Percentiles rank a stretch among this genome's conserved stretches.
Evolutionary conservation across 768 basidiomycete species (phyloP).

Genomic region (Ephemerocybe angulata): DNA sequence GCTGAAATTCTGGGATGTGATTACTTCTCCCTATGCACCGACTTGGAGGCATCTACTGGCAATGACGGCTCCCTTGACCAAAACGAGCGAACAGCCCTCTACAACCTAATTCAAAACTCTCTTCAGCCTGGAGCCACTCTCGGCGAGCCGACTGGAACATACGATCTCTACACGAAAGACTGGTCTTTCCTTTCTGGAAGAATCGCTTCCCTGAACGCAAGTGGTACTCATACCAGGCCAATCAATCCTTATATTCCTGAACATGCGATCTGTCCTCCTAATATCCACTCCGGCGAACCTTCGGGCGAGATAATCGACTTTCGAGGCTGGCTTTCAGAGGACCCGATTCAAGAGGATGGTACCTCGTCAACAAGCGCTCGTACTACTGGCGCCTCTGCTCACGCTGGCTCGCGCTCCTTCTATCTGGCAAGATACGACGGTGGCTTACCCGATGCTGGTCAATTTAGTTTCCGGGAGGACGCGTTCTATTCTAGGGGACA

Average conservation of each 20-base stretch:
- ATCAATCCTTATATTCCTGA: background rate
- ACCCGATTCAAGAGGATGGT: slow-evolving; percentile 13
- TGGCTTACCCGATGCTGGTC: background rate
- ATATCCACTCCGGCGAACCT: background rate
- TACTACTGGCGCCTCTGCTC: background rate
- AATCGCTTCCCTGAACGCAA: background rate
- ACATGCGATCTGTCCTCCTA: background rate
- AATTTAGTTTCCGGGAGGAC: background rate
- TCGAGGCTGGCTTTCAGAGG: slow-evolving; percentile 29
- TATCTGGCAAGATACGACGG: background rate
- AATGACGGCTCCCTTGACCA: slow-evolving; percentile 32
- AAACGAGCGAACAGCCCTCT: slow-evolving; percentile 48
- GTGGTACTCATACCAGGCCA: background rate
- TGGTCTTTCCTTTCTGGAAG: slow-evolving; percentile 34
- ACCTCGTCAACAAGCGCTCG: background rate
- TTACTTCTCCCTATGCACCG: slow-evolving; percentile 8
- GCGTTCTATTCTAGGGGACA: background rate
- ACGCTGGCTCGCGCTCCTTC: background rate
- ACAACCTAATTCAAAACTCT: slow-evolving; percentile 46
- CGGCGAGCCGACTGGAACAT: slow-evolving; percentile 50
- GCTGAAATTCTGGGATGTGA: slow-evolving; percentile 12
- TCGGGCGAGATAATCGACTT: slow-evolving; percentile 26
- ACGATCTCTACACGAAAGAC: slow-evolving; percentile 49
- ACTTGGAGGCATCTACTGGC: slow-evolving; percentile 13
- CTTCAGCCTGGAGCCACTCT: slow-evolving; percentile 45